Percentiles rank a stretch among this genome's conserved stretches.
Conservation (phyloP, 2,329 filamentous ascomycete genomes). For the Thermomyces lanuginosus region DNA sequence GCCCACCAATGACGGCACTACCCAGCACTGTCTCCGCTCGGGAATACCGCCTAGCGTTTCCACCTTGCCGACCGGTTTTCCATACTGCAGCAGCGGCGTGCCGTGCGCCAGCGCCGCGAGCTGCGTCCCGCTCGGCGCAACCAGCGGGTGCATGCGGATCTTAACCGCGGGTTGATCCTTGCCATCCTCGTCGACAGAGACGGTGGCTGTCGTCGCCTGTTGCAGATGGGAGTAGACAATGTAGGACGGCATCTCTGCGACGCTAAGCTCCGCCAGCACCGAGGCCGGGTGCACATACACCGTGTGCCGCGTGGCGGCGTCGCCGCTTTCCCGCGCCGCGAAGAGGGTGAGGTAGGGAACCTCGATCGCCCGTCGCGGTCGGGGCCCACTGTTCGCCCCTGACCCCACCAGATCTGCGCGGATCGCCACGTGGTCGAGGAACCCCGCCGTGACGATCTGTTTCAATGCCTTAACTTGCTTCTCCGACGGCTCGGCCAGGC, state of each 20-base stretch:
- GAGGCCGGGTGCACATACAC: constrained; percentile 84
- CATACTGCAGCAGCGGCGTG: constrained; percentile 67
- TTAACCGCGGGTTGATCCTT: too few species aligned
- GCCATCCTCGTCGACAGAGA: too few species aligned
- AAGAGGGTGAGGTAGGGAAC: constrained; percentile 81
- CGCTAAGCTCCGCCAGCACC: constrained; percentile 52
- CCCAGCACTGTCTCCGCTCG: constrained; percentile 58
- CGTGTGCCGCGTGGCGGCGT: constrained; percentile 33
- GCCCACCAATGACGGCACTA: constrained; percentile 63
- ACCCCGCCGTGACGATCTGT: constrained; percentile 80
- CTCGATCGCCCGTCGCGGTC: constrained; percentile 73
- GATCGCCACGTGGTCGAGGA: constrained; percentile 87
- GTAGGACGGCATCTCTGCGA: constrained; percentile 66
- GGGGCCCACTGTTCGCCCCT: constrained; percentile 49
- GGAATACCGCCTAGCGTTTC: constrained; percentile 31
- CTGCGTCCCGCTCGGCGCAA: constrained; percentile 58
- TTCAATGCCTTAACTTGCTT: constrained; percentile 67
- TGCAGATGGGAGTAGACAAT: constrained; percentile 80
- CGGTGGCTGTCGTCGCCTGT: constrained; percentile 36
- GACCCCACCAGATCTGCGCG: constrained; percentile 70
- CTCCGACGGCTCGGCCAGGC: constrained; percentile 44
- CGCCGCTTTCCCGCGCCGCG: constrained; percentile 41
- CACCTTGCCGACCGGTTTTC: constrained; percentile 82
- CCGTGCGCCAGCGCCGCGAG: constrained; percentile 65
- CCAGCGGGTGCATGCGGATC: constrained; percentile 77